Conservation (phyloP, 257 asterid species). For the Fraxinus americana region DNA sequence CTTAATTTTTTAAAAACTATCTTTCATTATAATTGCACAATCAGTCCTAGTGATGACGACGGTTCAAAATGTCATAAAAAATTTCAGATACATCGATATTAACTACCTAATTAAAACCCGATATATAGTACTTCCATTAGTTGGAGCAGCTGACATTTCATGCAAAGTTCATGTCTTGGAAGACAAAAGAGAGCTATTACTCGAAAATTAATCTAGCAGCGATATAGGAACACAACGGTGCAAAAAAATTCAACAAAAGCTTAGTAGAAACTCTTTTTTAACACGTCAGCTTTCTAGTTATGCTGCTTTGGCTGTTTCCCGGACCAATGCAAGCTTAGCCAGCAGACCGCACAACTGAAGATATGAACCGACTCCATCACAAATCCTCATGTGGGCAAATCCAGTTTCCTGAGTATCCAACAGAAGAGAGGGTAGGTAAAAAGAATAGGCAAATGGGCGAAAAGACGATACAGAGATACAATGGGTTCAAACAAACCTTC, state of each 20-base stretch:
- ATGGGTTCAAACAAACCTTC: constrained; percentile 68
- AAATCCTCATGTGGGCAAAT: constrained; percentile 96
- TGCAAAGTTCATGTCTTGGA: not conserved
- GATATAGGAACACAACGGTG: not conserved
- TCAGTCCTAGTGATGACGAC: too few species aligned
- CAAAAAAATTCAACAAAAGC: not conserved
- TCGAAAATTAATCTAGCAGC: not conserved
- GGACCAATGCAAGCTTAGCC: constrained; percentile 69
- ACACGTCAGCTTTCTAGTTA: constrained; percentile 22
- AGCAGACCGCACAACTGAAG: constrained; percentile 91
- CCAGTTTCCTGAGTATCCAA: constrained; percentile 74
- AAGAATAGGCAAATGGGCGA: not conserved
- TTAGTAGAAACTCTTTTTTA: not conserved
- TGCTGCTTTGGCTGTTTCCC: constrained; percentile 80
- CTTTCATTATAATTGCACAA: too few species aligned
- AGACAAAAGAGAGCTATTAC: not conserved
- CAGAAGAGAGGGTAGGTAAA: constrained; percentile 15
- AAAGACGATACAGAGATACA: not conserved
- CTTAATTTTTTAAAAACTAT: too few species aligned
- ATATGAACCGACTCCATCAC: constrained; percentile 96
- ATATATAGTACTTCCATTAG: not conserved
- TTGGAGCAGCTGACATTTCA: not conserved
- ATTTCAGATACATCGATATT: not conserved
- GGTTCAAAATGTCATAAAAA: too few species aligned
- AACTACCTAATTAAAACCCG: not conserved